phyloP scores from a whole-genome alignment of 2,329 filamentous ascomycete species.

The Cryphonectria naterciae region DNA sequence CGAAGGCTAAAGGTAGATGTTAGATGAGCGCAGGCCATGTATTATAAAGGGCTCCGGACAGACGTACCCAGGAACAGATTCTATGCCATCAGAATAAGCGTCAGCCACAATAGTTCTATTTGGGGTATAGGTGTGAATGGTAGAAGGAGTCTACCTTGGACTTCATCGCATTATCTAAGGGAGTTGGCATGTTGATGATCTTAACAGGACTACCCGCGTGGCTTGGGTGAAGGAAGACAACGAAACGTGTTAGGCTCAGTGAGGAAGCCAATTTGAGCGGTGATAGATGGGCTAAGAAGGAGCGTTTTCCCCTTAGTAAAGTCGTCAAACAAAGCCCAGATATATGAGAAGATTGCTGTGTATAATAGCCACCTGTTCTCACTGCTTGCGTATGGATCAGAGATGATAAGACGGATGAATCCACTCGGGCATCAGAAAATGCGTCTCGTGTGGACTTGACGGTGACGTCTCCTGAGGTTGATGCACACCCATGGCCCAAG shows the following conservation, averaged over 20 bases:
- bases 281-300: not conserved
- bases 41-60: not conserved
- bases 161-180: slow-evolving; percentile 68
- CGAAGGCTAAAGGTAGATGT: slow-evolving; percentile 64
- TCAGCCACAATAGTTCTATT: not conserved
- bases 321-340: not conserved
- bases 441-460: slow-evolving; percentile 1
- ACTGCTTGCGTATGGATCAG: not conserved
- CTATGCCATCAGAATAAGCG: slow-evolving; percentile 45
- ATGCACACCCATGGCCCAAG: not conserved
- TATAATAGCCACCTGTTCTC: slow-evolving; percentile 22
- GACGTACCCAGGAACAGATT: slow-evolving; percentile 69
- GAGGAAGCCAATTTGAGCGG: not conserved
- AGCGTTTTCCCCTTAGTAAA: not conserved
- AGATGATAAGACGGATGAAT: slow-evolving; percentile 18
- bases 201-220: not conserved
- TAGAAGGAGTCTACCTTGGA: slow-evolving; percentile 62
- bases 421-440: not conserved
- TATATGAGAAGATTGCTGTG: not conserved
- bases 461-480: slow-evolving; percentile 23
- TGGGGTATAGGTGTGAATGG: slow-evolving; percentile 7
- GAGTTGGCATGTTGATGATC: slow-evolving; percentile 64
- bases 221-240: not conserved
- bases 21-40: not conserved
- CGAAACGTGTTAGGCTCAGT: not conserved